Base-by-base conservation (phyloP, 768 basidiomycete species). In the Serpula lacrymans region DNA sequence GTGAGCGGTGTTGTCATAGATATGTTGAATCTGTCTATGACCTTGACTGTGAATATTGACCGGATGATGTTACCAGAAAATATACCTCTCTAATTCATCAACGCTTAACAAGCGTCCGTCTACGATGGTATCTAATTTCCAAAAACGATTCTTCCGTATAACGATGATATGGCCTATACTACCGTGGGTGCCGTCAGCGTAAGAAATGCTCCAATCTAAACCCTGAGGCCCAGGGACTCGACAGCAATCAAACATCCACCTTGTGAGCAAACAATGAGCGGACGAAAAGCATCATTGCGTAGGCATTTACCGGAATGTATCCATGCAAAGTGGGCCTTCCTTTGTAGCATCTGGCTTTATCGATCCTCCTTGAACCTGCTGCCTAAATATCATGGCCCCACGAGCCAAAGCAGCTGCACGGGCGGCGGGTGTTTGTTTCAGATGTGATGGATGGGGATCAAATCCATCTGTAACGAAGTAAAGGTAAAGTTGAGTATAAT, bases 191-290 rank as follows among this genome's bases (percentile, higher is more conserved):
- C 70, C 73, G 8, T 64, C 58, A 0, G 87, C 80, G 47, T 87
- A 77, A 12, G 81, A 78, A 14, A 82, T 64, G 47, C 82, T 80
- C 78, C 88, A 88, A 57, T 97, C 93, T 3, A 80, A 62, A 13
- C 85, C 84, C 32, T 83, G 73, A 8, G 68, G 60, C 1, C 85
- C 84, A 2, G 89, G 89, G 14, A 92, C 69, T 41, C 89, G 84
- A 48, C 79, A 88, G 58, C 88, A 89, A 57, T 92, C 89, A 50
- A 92, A 92, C 89, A 92, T 90, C 89, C 89, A 92, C 36, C 87
- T 88, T 16, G 21, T 54, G 11, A 50, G 32, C 12, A 6, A 31
- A 26, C 25, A 31, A 0, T 21, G 18, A 4, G 17, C 5, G 26
- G 30, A 10, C 4, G 20, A 16, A 27, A 2, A 9, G 33, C 28